phyloP scores from a whole-genome alignment of 2,329 filamentous ascomycete genomes.

The Arthroderma sp. region DNA sequence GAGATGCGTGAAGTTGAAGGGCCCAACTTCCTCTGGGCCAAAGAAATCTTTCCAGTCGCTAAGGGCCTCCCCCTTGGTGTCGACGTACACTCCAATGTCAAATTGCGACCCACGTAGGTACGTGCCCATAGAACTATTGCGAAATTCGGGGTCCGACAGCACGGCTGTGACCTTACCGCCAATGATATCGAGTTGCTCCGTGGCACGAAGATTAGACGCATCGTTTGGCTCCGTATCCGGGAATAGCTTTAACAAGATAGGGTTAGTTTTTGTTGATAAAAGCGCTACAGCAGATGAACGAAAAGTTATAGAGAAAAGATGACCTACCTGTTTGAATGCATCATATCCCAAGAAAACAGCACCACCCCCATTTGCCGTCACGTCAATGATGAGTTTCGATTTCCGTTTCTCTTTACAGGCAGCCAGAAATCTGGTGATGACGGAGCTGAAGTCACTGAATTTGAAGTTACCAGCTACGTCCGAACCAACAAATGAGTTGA shows the following conservation, averaged over 20 bases:
- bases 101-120: constrained; percentile 9
- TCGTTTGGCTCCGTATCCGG: constrained; percentile 36
- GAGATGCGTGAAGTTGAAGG: constrained; percentile 29
- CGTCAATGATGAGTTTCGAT: constrained; percentile 53
- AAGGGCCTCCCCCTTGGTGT: constrained; percentile 27
- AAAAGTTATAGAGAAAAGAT: not conserved
- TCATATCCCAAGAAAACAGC: constrained; percentile 37
- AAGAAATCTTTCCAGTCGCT: constrained; percentile 25
- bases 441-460: constrained; percentile 24
- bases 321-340: constrained; percentile 37
- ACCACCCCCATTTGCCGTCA: constrained; percentile 51
- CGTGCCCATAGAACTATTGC: constrained; percentile 6
- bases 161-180: constrained; percentile 20
- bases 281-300: not conserved
- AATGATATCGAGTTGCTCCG: constrained; percentile 29
- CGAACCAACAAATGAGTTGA: constrained; percentile 28
- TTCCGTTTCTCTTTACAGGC: constrained; percentile 38
- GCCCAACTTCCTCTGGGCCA: constrained; percentile 20
- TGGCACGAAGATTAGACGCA: constrained; percentile 37
- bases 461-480: constrained; percentile 11
- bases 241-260: constrained; percentile 31
- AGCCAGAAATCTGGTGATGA: constrained; percentile 37
- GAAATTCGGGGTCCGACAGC: constrained; percentile 10
- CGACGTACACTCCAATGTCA: constrained; percentile 16
- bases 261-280: constrained; percentile 1